Evolutionary conservation across 495 filamentous ascomycete genomes (phyloP), one percentile per base, ranked within the genome.

Genomic region (Bryoglossum gracile): DNA sequence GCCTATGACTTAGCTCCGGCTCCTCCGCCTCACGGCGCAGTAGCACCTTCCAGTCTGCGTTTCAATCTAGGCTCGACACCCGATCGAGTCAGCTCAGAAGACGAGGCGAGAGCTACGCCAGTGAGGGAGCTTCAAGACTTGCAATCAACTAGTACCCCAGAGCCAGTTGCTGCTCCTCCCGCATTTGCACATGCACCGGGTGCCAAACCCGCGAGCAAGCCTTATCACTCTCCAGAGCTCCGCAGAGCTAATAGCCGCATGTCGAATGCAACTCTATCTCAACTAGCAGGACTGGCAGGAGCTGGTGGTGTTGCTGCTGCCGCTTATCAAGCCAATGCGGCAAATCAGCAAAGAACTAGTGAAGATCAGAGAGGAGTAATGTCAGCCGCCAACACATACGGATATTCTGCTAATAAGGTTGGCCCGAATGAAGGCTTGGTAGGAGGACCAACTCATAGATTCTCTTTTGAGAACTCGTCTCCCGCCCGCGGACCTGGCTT

Each of bases 211-310:
- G 64, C 68, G 9, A 80, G 73, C 24, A 74, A 81, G 48, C 86
- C 87, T 3, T 77, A 82, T 51, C 74, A 82, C 36, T 79, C 84
- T 23, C 74, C 82, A n/a, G 84, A 90, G 53, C 70, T 88, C 63
- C 80, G 84, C 40, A 76, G 79, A 47, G 84, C 83, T 44, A 90
- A 84, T 46, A 87, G 81, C 53, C 79, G 87, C 9, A 79, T 96
- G 65, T 94, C 90, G 18, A 71, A 78, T 47, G 82, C 79, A 3
- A 96, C 90, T 13, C 71, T 96, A 8, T 72, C 80, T 1, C 87
- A 94, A 58, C 60, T 96, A 41, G 76, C 76, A 24, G 82, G 79
- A 33, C 83, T 83, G 32, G 78, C 77, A 13, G 75, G 71, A 16
- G 57, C 77, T 41, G 64, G 64, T 39, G 76, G 76, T 24, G 82